Conservation (phyloP, 2,329 filamentous ascomycete species). For the Alternaria gansuensis region DNA sequence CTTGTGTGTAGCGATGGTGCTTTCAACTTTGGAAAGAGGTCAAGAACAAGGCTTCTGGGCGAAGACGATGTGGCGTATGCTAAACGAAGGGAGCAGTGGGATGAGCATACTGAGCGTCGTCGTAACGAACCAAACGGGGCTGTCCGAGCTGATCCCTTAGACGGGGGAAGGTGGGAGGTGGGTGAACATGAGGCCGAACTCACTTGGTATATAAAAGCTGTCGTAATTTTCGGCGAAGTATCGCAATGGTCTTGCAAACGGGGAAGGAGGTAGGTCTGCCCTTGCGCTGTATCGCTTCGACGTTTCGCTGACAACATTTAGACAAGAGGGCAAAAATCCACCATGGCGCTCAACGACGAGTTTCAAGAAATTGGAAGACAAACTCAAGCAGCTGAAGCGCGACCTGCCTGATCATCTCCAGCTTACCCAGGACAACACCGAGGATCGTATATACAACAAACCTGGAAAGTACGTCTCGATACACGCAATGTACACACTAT, state of each 20-base stretch:
- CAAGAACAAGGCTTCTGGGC: constrained; percentile 53
- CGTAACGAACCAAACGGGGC: constrained; percentile 9
- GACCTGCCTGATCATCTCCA: constrained; percentile 65
- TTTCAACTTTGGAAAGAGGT: constrained; percentile 69
- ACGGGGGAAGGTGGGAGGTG: constrained; percentile 62
- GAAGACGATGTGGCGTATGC: constrained; percentile 30
- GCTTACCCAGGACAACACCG: constrained; percentile 69
- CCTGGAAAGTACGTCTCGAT: constrained; percentile 72
- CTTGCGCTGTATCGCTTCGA: background rate
- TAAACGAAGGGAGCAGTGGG: constrained; percentile 22
- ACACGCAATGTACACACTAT: constrained; percentile 72
- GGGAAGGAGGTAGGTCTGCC: constrained; percentile 59
- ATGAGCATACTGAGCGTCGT: constrained; percentile 8
- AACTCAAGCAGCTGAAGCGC: constrained; percentile 64
- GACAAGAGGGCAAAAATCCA: constrained; percentile 57
- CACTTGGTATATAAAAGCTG: constrained; percentile 62
- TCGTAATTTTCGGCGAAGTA: constrained; percentile 65
- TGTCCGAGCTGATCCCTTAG: constrained; percentile 22
- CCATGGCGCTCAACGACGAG: constrained; percentile 68
- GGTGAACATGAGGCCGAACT: constrained; percentile 59
- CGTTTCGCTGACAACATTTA: constrained; percentile 21
- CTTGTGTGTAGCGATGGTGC: constrained; percentile 72
- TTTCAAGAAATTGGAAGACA: constrained; percentile 63
- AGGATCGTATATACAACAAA: constrained; percentile 70
- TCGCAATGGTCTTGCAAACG: constrained; percentile 68